These are phyloP conservation scores for Entomortierella beljakovae DNA, from an alignment of 192 early-diverging fungal genomes.

Conservation along the genomic window DNA sequence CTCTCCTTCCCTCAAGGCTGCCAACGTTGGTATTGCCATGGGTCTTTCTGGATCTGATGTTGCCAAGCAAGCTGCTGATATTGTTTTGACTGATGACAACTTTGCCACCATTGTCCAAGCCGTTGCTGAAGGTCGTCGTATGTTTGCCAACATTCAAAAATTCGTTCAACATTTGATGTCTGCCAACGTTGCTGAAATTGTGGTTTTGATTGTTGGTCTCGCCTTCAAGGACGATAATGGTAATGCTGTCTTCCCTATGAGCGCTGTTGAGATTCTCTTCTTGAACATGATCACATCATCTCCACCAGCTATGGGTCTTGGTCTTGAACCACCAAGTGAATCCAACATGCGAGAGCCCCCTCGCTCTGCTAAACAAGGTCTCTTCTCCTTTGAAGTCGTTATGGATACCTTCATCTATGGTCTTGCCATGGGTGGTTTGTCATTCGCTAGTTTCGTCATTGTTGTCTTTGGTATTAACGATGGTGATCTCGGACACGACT, in stretches of 20 bases:
- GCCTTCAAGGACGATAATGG: conserved; percentile 72
- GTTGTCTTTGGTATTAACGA: conserved; percentile 71
- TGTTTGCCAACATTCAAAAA: conserved; percentile 83
- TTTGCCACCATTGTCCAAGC: conserved; percentile 87
- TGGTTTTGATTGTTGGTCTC: conserved; percentile 78
- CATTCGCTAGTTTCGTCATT: conserved; percentile 72
- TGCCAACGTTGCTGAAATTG: conserved; percentile 79
- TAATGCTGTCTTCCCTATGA: conserved; percentile 79
- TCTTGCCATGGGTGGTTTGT: conserved; percentile 69
- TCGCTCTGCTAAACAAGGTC: conserved; percentile 66
- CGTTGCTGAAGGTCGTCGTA: conserved; percentile 82
- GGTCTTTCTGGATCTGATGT: conserved; percentile 93
- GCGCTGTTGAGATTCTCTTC: conserved; percentile 83
- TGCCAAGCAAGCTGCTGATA: conserved; percentile 92
- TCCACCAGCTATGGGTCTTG: conserved; percentile 84
- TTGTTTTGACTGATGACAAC: conserved; percentile 87
- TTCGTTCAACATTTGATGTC: conserved; percentile 80
- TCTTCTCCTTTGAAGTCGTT: conserved; percentile 74
- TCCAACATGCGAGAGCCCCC: conserved; percentile 83
- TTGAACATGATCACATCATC: conserved; percentile 85
- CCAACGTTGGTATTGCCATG: conserved; percentile 90
- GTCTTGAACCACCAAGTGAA: conserved; percentile 72
- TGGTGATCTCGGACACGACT: conserved; percentile 68
- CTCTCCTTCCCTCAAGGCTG: conserved; percentile 77
- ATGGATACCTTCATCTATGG: conserved; percentile 80